Percentiles rank a stretch among this genome's conserved stretches.
Evolutionary conservation across 805 yeast species (phyloP).

Genomic region (Ogataea pilisensis): DNA sequence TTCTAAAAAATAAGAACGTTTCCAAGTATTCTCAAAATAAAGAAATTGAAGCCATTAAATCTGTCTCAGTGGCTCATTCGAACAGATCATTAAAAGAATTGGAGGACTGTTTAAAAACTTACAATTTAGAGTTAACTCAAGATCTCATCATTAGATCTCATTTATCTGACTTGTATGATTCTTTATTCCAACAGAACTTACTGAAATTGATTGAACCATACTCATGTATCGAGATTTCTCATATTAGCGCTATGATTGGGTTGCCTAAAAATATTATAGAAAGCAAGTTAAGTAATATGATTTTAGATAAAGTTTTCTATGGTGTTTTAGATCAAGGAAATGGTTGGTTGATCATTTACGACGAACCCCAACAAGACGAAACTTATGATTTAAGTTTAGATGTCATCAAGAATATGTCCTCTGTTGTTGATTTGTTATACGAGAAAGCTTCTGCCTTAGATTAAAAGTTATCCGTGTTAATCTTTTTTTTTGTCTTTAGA

Average conservation of each 20-base stretch:
- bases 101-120: slow-evolving; percentile 73
- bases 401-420: slow-evolving; percentile 80
- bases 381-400: slow-evolving; percentile 86
- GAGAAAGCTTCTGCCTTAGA: slow-evolving; percentile 89
- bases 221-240: slow-evolving; percentile 90
- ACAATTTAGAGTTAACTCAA: slow-evolving; percentile 69
- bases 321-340: slow-evolving; percentile 98
- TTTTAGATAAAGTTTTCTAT: slow-evolving; percentile 87
- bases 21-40: slow-evolving; percentile 48
- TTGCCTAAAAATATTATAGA: slow-evolving; percentile 85
- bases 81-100: slow-evolving; percentile 89
- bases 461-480: slow-evolving; percentile 35
- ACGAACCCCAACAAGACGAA: slow-evolving; percentile 82
- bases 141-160: slow-evolving; percentile 90
- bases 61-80: slow-evolving; percentile 84
- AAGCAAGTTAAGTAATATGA: slow-evolving; percentile 94
- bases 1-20: slow-evolving; percentile 63
- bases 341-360: slow-evolving; percentile 93
- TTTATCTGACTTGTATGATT: slow-evolving; percentile 88
- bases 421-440: slow-evolving; percentile 83
- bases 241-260: slow-evolving; percentile 83
- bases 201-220: slow-evolving; percentile 95
- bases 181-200: slow-evolving; percentile 86
- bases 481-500: no score
- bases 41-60: slow-evolving; percentile 93